Base-by-base conservation (phyloP, 257 asterid species). In the Lantana camara region DNA sequence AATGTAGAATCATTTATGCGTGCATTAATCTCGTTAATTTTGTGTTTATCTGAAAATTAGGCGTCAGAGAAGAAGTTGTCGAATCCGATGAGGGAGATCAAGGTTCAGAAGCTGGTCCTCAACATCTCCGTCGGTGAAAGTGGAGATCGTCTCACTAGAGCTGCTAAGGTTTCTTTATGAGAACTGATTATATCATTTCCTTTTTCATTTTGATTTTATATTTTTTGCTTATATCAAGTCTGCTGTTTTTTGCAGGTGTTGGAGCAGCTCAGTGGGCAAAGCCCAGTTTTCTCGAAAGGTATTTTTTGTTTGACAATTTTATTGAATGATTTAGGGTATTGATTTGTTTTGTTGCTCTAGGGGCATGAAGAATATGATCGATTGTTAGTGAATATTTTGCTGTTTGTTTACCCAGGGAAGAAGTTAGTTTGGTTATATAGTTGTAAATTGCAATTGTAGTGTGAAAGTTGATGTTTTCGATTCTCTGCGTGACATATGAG, bases 41-140 rank as follows among this genome's bases (percentile, higher is more conserved):
- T 42, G 13, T 7, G 23, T 60, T 63, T 34, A 9, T 54, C 17
- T 42, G 40, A 15, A 57, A 61, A 34, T 41, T 46, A 76, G 81
- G 81, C 81, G 48, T 76, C 81, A 35, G 81, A 76, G 71, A 76
- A 76, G 74, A 76, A 76, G 44, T 67, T 71, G 20, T 60, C 81
- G 74, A 76, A 76, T 32, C 81, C 81, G 10, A 76, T 76, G 81
- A 71, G 81, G 5, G 81, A 76, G 42, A 76, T 76, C 68, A 76
- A 76, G 69, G 81, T 76, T 60, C 81, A 76, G 77, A 76, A 76
- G 81, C 60, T 76, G 30, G 81, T 76, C 7, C 77, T 76, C 47
- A 76, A 76, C 55, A 76, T 76, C 50, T 76, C 81, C 72, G 81
- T 76, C 65, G 81, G 81, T 24, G 81, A 76, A 23, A 76, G 81